A percentile compares a stretch with the other conserved stretches of the same genome.
phyloP scores from a whole-genome alignment of 2,329 filamentous ascomycete genomes.

The Aspergillus brunneoviolaceus region DNA sequence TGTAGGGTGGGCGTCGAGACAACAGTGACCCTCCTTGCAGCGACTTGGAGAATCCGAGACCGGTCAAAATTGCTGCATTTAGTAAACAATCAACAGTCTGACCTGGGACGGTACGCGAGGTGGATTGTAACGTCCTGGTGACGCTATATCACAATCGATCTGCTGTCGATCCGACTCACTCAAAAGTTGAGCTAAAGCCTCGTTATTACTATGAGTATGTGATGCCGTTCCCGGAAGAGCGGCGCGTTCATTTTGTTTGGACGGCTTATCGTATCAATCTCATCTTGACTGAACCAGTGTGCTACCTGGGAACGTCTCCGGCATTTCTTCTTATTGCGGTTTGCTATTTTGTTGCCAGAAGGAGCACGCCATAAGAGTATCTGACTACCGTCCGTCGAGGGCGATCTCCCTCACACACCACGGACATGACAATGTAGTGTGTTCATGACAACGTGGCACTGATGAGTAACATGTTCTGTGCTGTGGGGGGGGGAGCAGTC shows the following conservation, averaged over 20 bases:
- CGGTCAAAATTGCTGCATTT: too few species aligned
- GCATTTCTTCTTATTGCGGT: background rate
- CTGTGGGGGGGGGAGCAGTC: background rate
- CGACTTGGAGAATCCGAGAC: too few species aligned
- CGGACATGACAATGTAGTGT: background rate
- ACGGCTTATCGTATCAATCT: constrained; percentile 8
- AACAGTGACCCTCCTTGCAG: too few species aligned
- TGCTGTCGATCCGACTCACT: background rate
- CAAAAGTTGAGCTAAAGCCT: constrained; percentile 5
- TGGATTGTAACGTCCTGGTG: too few species aligned
- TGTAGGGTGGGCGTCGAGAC: too few species aligned
- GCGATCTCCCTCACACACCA: background rate
- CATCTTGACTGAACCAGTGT: background rate
- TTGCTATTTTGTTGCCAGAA: background rate
- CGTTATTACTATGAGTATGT: background rate
- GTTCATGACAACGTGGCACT: background rate
- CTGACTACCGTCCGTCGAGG: background rate
- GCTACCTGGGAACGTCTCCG: background rate
- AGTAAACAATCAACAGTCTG: too few species aligned
- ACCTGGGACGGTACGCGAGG: too few species aligned
- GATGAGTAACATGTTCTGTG: background rate
- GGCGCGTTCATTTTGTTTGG: background rate
- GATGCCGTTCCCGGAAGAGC: background rate
- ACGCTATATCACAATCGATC: background rate
- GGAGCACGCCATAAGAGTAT: background rate